Base-by-base conservation (phyloP, 2,329 filamentous ascomycete genomes). In the Coleophoma cylindrospora region DNA sequence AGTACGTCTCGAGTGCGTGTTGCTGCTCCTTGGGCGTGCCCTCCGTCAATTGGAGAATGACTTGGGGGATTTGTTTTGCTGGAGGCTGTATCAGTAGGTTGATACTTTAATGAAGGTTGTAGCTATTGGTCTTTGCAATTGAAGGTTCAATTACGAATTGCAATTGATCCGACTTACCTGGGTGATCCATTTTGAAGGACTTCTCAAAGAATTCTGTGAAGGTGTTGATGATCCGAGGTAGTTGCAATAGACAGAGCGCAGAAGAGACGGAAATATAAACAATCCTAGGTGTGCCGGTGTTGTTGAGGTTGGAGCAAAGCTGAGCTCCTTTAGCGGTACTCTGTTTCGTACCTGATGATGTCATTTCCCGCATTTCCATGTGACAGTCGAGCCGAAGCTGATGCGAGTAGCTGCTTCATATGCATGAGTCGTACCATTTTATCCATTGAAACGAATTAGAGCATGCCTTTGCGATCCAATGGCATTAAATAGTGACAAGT, bases 1-100 rank as follows among this genome's bases (percentile, higher is more conserved):
- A 95, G 70, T 88, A 91, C n/a, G 72, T 74, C 50, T 87, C 74
- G 21, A 95, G 72, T 0, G 86, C 74, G 3, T 75, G 70, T 49
- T 76, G 70, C 66, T 95, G 90, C 34, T 86, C 70, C 1, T 78
- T 73, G 0, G 85, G 84, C 0, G 77, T 75, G 43, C 86, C 83
- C 64, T 86, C 81, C 38, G 81, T 84, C 51, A 95, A 78, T 34
- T 77, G 72, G 51, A 76, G 76, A 66, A 95, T 87, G 48, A 95
- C 74, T 11, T 68, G 65, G 19, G 74, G 63, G 57, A 92, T 86
- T 54, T 95, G 84, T 48, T 66, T 69, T 47, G 73, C 75, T 74
- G 60, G 57, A 41, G 33, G 59, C 52, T 53, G 58, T 53, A 41
- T 46, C 21, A 9, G 2, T 3, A 27, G 3, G 9, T 27, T 27